Base-by-base conservation (phyloP, 148 eudicot species). In the Diospyros kaki region DNA sequence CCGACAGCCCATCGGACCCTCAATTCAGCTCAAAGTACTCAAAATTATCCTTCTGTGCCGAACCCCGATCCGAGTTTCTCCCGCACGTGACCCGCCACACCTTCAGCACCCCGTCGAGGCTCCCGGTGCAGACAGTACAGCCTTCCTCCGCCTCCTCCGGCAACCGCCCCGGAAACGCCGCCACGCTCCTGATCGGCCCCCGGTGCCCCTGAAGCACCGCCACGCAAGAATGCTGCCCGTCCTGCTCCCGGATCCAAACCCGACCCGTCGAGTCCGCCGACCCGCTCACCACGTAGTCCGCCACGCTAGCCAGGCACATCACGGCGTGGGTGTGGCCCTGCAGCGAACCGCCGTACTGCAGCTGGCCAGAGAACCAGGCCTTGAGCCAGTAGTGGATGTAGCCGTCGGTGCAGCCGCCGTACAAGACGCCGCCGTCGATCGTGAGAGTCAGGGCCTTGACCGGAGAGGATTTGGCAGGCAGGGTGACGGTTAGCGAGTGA, bases 321-420 rank as follows among this genome's bases (percentile, higher is more conserved):
- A 84, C 87, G 6, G 87, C 82, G 56, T 84, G 87, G 11, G 84
- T 84, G 80, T 84, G 87, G 0, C 87, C 87, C 18, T 75, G 78
- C 38, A 84, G 74, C 15, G 84, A 64, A 9, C 87, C 84, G 38
- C 84, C 82, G 51, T 84, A 69, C 61, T 84, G 84, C 48, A 81
- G 46, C 10, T 84, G 87, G 13, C 82, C 84, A 0, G 84, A 78
- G 54, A 84, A 63, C 82, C 84, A 81, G 14, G 84, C 84, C 69
- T 75, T 81, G 2, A 72, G 72, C 87, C 87, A 84, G 18, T 67
- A 84, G 41, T 84, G 87, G 18, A 84, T 60, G 75, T 84, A 84
- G 10, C 87, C 87, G 55, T 84, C 87, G 11, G 73, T 78, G 78
- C 87, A 84, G 9, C 87, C 87, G 6, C 84, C 87, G 52, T 84